Base-by-base conservation (phyloP, 169 alveolate species). In the Plasmodium gallinaceum region DNA sequence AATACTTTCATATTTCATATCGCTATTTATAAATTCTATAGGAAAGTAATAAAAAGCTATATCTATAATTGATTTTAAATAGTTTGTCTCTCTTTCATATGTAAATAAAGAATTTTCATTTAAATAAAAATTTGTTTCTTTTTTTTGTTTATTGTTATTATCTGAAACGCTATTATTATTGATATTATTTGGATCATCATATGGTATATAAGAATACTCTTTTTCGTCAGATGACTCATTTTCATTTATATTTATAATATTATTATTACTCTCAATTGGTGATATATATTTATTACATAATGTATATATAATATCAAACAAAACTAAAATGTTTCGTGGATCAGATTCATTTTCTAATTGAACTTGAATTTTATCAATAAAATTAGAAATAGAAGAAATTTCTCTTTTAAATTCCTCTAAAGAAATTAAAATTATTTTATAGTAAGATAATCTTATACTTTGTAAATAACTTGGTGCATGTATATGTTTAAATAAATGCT, bases 381-480 rank as follows among this genome's bases (percentile, higher is more conserved):
- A 76, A 8, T 76, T 76, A 16, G 89, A 54, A 48, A 76, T 52
- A 43, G 52, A 14, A 6, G n/a, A 16, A 39, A 76, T 65, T 58
- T 76, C 89, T 54, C 32, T 57, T 51, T 43, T 46, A 43, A 76
- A 76, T 18, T 76, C 58, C 39, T 58, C 45, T 58, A 76, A 18
- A 1, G 74, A 76, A 14, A 62, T 64, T 58, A 76, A 76, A 64
- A 76, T 76, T 42, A 76, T 76, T 52, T 58, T 68, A 45, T 76
- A 76, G 12, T 70, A 76, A 46, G 62, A 62, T 18, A 46, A 22
- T 68, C 89, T 20, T 76, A 76, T 51, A 20, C 46, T 66, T 48
- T 76, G 89, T 57, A 76, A 68, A 65, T 64, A 76, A 43, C 89
- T 76, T 12, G 89, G 89, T 22, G 89, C 89, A 42, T 64, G 76